Evolutionary conservation across 2,329 filamentous ascomycete species (phyloP), one percentile per base, ranked within the genome.

Genomic region (Sarocladiaceae sp.): DNA sequence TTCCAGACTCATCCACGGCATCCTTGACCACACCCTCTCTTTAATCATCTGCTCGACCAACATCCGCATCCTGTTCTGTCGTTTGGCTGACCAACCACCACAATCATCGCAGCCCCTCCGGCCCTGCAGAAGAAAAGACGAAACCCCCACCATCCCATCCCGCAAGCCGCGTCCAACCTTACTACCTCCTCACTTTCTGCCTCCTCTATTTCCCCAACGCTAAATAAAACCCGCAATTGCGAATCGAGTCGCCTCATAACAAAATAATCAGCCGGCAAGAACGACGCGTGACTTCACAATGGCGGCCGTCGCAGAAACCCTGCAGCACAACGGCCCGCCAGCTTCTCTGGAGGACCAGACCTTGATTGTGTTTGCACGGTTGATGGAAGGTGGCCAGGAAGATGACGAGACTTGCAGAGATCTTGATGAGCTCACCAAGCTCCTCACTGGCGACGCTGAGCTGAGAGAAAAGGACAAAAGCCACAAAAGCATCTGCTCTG

Each of bases 301-400:
- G 71, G 64, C 66, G 55, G 62, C 63, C 25, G 61, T 64, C 47
- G 64, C 62, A 50, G 66, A 68, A 55, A 63, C 62, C 23, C 54
- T 64, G 13, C 64, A 64, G 59, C 63, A 64, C 58, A 56, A 55
- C 47, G 59, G 64, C 33, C 59, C 57, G 31, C 62, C 64, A 39
- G 61, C 65, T 33, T 64, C 63, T 33, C 47, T 80, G 71, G 71
- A 79, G 59, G 85, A 89, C 62, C 75, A 86, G 62, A 86, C 87
- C 52, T 81, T 87, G 62, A 81, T 96, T 53, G 84, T 93, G 59
- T 83, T 97, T 58, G 92, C 92, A 22, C 87, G 88, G 62, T 75
- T 97, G 60, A 95, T 97, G 85, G 90, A 95, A 66, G 90, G 90
- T 40, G 91, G 90, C 51, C 83, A 92, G 61, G 90, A 96, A 60